Percentiles rank a stretch among this genome's conserved stretches.
Conservation (phyloP, 192 early-diverging fungal genomes). For the Coemansia sp. region DNA sequence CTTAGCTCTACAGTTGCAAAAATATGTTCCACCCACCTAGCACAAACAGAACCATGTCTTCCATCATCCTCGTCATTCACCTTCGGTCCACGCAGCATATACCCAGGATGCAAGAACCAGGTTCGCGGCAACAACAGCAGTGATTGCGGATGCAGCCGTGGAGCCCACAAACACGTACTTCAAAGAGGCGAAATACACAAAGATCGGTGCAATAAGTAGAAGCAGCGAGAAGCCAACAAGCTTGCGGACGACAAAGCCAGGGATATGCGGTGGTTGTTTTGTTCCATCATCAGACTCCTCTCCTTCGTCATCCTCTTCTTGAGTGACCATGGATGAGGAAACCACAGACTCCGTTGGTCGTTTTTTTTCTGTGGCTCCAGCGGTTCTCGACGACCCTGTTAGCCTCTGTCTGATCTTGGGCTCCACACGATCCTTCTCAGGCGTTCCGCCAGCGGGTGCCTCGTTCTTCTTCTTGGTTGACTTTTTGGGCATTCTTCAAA, state of each 20-base stretch:
- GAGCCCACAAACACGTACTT: conserved; percentile 43
- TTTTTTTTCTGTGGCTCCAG: background rate
- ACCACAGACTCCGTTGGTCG: background rate
- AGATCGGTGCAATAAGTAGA: conserved; percentile 41
- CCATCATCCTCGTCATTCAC: background rate
- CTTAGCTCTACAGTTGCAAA: no score
- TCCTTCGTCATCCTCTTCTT: background rate
- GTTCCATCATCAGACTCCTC: background rate
- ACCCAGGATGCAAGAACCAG: conserved; percentile 43
- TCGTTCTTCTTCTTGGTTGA: background rate
- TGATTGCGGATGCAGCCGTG: conserved; percentile 44
- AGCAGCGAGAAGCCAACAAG: conserved; percentile 44
- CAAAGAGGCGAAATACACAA: conserved; percentile 44
- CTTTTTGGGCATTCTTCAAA: conserved; percentile 4
- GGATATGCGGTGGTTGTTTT: conserved; percentile 29
- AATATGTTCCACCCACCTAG: no score
- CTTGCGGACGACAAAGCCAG: conserved; percentile 36
- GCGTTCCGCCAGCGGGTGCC: background rate
- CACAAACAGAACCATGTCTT: no score
- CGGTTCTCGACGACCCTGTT: background rate
- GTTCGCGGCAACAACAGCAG: conserved; percentile 46
- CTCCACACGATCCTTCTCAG: background rate
- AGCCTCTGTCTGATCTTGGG: background rate
- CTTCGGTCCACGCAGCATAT: conserved; percentile 47
- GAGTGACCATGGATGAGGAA: background rate